Evolutionary conservation across 2,329 filamentous ascomycete species (phyloP).

Genomic region (Westerdykella sp.): DNA sequence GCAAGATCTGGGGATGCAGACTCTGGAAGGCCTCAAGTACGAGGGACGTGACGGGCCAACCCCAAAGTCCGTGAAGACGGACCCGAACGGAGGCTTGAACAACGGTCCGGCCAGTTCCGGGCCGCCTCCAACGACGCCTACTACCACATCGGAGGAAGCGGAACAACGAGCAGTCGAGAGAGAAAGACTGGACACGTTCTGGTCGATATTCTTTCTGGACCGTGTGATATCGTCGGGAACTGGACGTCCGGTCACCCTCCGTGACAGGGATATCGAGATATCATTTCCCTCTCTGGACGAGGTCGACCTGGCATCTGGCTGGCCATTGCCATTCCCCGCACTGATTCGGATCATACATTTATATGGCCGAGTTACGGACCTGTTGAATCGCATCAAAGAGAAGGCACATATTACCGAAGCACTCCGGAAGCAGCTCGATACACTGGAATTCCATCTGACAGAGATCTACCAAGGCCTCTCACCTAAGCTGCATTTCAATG

Average conservation of each 20-base stretch:
- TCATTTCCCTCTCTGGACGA: slow-evolving; percentile 57
- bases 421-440: slow-evolving; percentile 62
- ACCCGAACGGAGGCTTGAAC: slow-evolving; percentile 16
- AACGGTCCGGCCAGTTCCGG: slow-evolving; percentile 45
- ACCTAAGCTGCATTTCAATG: slow-evolving; percentile 71
- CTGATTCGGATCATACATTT: slow-evolving; percentile 79
- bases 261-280: slow-evolving; percentile 79
- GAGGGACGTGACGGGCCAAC: slow-evolving; percentile 51
- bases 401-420: slow-evolving; percentile 68
- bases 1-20: slow-evolving; percentile 73
- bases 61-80: slow-evolving; percentile 48
- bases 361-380: slow-evolving; percentile 76
- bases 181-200: slow-evolving; percentile 80
- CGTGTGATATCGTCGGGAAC: slow-evolving; percentile 83
- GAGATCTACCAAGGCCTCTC: slow-evolving; percentile 69
- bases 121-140: slow-evolving; percentile 36
- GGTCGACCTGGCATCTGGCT: slow-evolving; percentile 51
- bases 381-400: slow-evolving; percentile 74
- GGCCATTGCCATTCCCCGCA: slow-evolving; percentile 72
- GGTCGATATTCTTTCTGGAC: slow-evolving; percentile 84
- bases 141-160: slow-evolving; percentile 25
- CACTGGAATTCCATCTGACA: slow-evolving; percentile 78
- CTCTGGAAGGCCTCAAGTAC: slow-evolving; percentile 64
- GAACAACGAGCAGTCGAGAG: slow-evolving; percentile 66
- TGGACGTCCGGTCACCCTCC: slow-evolving; percentile 73